These are phyloP conservation scores for Vicia faba DNA, from an alignment of 306 rosid genomes.

Conservation along the genomic window DNA sequence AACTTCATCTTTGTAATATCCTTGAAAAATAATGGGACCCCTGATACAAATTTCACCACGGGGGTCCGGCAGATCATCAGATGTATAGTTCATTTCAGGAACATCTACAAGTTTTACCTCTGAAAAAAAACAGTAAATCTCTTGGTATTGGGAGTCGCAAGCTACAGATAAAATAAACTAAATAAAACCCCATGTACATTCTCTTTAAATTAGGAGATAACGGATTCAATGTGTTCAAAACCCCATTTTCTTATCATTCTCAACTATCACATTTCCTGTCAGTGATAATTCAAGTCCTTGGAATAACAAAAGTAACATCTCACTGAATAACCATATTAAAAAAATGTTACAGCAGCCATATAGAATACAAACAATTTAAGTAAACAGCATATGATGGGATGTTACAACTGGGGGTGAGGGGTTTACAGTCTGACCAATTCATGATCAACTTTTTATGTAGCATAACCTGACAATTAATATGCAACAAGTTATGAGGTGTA, in stretches of 20 bases:
- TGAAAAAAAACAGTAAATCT: constrained; percentile 50
- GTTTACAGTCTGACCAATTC: constrained; percentile 9
- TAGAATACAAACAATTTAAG: constrained; percentile 10
- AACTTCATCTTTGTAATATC: constrained; percentile 88
- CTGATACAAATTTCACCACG: constrained; percentile 99
- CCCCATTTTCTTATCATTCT: background rate
- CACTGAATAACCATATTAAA: constrained; percentile 5
- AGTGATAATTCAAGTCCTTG: constrained; percentile 29
- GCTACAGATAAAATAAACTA: constrained; percentile 9
- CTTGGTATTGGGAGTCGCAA: constrained; percentile 34
- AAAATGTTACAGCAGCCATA: constrained; percentile 3
- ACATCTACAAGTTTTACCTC: constrained; percentile 97
- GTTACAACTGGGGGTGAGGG: constrained; percentile 15
- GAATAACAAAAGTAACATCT: constrained; percentile 13
- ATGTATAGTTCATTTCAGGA: constrained; percentile 94
- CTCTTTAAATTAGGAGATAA: background rate
- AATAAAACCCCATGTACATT: constrained; percentile 26
- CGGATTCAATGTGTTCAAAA: constrained; percentile 14
- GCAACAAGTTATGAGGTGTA: constrained; percentile 29
- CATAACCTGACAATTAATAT: constrained; percentile 14
- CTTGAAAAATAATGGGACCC: constrained; percentile 87
- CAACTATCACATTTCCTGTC: background rate
- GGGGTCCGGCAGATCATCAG: constrained; percentile 85
- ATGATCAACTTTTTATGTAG: constrained; percentile 18
- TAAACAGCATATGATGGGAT: constrained; percentile 22